Percentiles rank a stretch among this genome's conserved stretches.
These are phyloP conservation scores for Fusarium mundagurra DNA, from an alignment of 2,329 filamentous ascomycete species.

Conservation along the genomic window DNA sequence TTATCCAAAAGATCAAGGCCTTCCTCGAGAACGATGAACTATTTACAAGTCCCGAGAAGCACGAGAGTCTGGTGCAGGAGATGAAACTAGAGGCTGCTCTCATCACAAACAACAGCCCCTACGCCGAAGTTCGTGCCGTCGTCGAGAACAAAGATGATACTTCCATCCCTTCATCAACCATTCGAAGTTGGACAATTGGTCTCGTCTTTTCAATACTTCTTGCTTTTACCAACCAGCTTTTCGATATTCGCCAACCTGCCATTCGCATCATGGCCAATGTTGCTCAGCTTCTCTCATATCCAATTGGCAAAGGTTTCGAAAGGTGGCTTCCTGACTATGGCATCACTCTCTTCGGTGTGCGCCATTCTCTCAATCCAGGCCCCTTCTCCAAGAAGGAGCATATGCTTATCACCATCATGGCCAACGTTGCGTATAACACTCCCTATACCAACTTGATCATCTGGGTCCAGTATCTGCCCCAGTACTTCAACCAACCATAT, in stretches of 20 bases:
- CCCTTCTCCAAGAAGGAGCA: slow-evolving; percentile 70
- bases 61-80: slow-evolving; percentile 60
- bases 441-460: slow-evolving; percentile 67
- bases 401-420: slow-evolving; percentile 70
- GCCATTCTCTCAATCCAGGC: slow-evolving; percentile 64
- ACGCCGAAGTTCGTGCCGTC: slow-evolving; percentile 65
- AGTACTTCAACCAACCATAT: slow-evolving; percentile 65
- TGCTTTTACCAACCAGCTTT: slow-evolving; percentile 66
- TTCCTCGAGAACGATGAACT: slow-evolving; percentile 57
- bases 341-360: slow-evolving; percentile 57
- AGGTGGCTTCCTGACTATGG: slow-evolving; percentile 60
- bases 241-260: slow-evolving; percentile 64
- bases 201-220: slow-evolving; percentile 60
- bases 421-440: slow-evolving; percentile 65
- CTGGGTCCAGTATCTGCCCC: slow-evolving; percentile 62
- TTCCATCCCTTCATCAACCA: slow-evolving; percentile 60
- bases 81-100: slow-evolving; percentile 66
- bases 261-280: slow-evolving; percentile 66
- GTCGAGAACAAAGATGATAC: slow-evolving; percentile 66
- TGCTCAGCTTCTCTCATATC: slow-evolving; percentile 66
- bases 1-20: slow-evolving; percentile 53
- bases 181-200: slow-evolving; percentile 65
- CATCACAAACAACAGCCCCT: slow-evolving; percentile 65
- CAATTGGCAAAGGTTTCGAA: slow-evolving; percentile 62
- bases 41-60: slow-evolving; percentile 56